Evolutionary conservation across 805 yeast species (phyloP).

Genomic region (Starmerella kuoi): DNA sequence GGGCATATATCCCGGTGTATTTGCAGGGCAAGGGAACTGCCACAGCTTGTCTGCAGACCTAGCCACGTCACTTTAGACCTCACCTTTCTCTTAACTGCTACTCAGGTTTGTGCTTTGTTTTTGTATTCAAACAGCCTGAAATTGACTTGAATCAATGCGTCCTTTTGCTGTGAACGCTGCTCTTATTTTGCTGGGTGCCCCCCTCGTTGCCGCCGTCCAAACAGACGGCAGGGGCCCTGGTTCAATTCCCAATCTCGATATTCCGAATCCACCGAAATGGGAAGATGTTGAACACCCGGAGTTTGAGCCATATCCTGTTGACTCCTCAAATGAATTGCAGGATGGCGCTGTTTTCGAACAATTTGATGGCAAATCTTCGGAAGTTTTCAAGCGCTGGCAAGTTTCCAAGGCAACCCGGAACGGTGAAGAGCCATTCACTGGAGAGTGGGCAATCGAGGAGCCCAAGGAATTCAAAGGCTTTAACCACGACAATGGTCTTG

Average conservation of each 20-base stretch:
- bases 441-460: constrained; percentile 67
- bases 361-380: constrained; percentile 30
- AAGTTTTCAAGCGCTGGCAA: constrained; percentile 36
- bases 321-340: constrained; percentile 15
- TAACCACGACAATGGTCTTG: constrained; percentile 60
- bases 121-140: too few species aligned
- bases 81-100: too few species aligned
- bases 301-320: constrained; percentile 23
- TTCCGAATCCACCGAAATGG: constrained; percentile 15
- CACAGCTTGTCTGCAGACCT: too few species aligned
- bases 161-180: not conserved
- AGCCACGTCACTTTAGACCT: too few species aligned
- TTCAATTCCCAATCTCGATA: constrained; percentile 13
- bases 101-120: too few species aligned
- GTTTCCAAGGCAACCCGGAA: constrained; percentile 23
- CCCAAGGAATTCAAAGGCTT: constrained; percentile 46
- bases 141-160: too few species aligned
- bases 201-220: constrained; percentile 2
- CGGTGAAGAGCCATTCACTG: constrained; percentile 41
- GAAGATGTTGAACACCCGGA: constrained; percentile 23
- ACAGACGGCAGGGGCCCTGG: constrained; percentile 11
- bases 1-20: too few species aligned
- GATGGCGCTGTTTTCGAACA: constrained; percentile 25
- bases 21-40: too few species aligned
- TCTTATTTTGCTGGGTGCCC: constrained; percentile 5